Evolutionary conservation across 192 early-diverging fungal genomes (phyloP), one percentile per base, ranked within the genome.

Genomic region (Entophlyctis helioformis): DNA sequence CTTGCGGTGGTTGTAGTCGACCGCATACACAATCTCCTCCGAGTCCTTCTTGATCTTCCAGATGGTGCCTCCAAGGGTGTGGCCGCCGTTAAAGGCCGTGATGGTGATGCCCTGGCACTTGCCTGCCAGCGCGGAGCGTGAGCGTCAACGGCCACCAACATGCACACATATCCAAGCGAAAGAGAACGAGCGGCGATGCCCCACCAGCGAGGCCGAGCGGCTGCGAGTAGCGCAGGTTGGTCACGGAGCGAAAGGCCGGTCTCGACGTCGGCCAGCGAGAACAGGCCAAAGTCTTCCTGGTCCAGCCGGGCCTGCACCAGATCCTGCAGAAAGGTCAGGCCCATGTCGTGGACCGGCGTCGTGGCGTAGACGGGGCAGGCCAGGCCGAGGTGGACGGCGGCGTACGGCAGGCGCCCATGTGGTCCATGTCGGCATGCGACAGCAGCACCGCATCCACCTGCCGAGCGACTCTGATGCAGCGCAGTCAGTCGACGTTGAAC

Each of bases 1-100:
- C 47, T 84, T 86, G 33, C 78, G 72, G 56, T 96, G 89, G 58
- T 96, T 98, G 56, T 82, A 96, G 59, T 98, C 90, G 27, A 96
- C 86, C 0, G 92, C 90, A 54, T 98, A 98, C 3, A 96, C 67
- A 44, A 98, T 85, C 8, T 84, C 79, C 51, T 98, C 91, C 13
- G 86, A 82, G 42, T 90, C 91, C 50, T 91, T 94, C 54, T 82
- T 84, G 43, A 98, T 89, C 40, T 85, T 90, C 95, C 95, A 98
- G 35, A 98, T 69, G 1, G 92, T 90, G 18, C 95, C 95, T 49
- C 95, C 95, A 23, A 98, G 70, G 0, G 95, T 81, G 54, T 96
- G 92, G 8, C 91, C 95, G 1, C 92, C 95, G 15, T 80, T 61
- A 62, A 86, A 86, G 6, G 95, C 87, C 5, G 91, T 92, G 25